Conservation (phyloP, 208 protist species). For the Trypanosoma caninum region DNA sequence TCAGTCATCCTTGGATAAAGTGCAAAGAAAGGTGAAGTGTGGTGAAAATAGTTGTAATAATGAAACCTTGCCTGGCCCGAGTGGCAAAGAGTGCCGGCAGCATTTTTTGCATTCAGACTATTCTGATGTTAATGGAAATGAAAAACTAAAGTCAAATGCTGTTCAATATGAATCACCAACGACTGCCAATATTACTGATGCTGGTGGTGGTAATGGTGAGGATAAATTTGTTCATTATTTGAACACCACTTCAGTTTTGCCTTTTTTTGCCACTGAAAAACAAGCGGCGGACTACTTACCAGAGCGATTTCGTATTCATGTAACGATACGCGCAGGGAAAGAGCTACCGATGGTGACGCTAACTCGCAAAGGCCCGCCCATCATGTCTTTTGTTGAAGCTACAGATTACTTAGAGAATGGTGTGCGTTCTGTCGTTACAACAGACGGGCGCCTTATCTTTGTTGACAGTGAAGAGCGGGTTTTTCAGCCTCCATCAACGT, state of each 20-base stretch:
- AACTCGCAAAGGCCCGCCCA: conserved; percentile 3
- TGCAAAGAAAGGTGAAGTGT: neutral
- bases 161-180: neutral
- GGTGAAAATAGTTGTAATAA: too few species aligned
- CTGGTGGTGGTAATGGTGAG: neutral
- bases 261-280: neutral
- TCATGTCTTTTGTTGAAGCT: conserved; percentile 2
- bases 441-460: conserved; percentile 19
- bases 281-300: neutral
- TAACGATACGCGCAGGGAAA: conserved; percentile 48
- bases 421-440: conserved; percentile 20
- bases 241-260: neutral
- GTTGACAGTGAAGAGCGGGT: conserved; percentile 26
- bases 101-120: too few species aligned
- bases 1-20: neutral
- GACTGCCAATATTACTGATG: neutral
- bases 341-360: conserved; percentile 58
- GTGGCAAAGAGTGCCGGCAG: too few species aligned
- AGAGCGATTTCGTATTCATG: conserved; percentile 39
- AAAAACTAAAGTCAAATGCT: too few species aligned
- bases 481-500: conserved; percentile 53
- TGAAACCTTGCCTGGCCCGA: neutral
- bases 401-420: conserved; percentile 22
- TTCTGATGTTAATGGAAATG: too few species aligned
- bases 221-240: neutral